Percentiles rank a stretch among this genome's conserved stretches.
Evolutionary conservation across 1,284 basidiomycete genomes (phyloP).

Genomic region (Ganoderma sinense): DNA sequence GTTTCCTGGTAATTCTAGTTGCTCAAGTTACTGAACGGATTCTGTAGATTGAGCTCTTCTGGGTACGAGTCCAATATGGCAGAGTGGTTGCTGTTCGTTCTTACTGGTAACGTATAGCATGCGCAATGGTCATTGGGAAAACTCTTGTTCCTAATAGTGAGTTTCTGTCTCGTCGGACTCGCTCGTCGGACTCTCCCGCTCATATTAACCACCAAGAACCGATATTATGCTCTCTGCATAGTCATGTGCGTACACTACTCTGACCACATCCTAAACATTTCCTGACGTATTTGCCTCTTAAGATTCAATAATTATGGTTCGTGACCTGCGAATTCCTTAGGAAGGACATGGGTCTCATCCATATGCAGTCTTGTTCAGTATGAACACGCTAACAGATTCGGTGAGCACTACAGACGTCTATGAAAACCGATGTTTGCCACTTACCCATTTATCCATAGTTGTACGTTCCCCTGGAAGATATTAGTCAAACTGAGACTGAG

Average conservation of each 20-base stretch:
- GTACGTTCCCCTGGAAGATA: conserved; percentile 34
- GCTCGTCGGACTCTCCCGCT: neutral
- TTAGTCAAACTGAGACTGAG: neutral
- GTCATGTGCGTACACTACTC: conserved; percentile 49
- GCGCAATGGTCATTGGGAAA: conserved; percentile 61
- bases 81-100: neutral
- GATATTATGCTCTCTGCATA: conserved; percentile 58
- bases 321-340: conserved; percentile 16
- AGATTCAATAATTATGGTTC: conserved; percentile 62
- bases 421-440: neutral
- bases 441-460: conserved; percentile 34
- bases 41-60: conserved; percentile 57
- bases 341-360: neutral
- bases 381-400: conserved; percentile 37
- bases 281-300: conserved; percentile 1
- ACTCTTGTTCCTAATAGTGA: conserved; percentile 56
- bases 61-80: conserved; percentile 44
- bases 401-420: conserved; percentile 33
- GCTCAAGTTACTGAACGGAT: neutral
- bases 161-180: conserved; percentile 21
- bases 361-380: conserved; percentile 43
- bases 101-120: conserved; percentile 40
- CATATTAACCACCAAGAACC: conserved; percentile 48
- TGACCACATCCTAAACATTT: neutral
- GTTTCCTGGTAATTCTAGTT: no score